A percentile compares a stretch with the other conserved stretches of the same genome.
phyloP scores from a whole-genome alignment of 352 stramenopile genomes.

The Phytopythium chamaehyphon region DNA sequence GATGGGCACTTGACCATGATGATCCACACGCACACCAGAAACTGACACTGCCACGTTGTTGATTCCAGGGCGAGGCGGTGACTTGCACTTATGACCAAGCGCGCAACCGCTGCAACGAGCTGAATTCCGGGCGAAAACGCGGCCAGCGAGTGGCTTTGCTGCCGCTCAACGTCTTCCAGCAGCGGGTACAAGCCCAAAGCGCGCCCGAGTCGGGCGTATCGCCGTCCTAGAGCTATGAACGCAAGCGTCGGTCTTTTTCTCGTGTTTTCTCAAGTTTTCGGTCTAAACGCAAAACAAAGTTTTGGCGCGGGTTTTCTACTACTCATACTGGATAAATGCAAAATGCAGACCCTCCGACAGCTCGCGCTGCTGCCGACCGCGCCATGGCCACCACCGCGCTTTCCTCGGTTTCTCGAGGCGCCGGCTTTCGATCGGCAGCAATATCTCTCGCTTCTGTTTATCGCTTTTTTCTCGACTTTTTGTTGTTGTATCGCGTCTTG shows the following conservation, averaged over 20 bases:
- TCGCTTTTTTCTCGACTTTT: background rate
- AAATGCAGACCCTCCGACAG: no score
- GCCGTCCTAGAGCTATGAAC: background rate
- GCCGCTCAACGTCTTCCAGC: conserved; percentile 35
- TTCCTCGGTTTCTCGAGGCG: no score
- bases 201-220: background rate
- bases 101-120: conserved; percentile 29
- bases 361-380: no score
- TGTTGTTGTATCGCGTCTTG: background rate
- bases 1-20: background rate
- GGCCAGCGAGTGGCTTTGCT: conserved; percentile 46
- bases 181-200: conserved; percentile 15
- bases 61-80: conserved; percentile 29
- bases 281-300: conserved; percentile 7
- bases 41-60: no score
- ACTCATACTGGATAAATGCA: no score
- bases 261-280: background rate
- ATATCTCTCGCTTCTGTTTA: background rate
- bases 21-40: no score
- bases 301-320: conserved; percentile 7
- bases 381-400: no score
- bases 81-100: conserved; percentile 55
- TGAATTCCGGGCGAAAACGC: conserved; percentile 45
- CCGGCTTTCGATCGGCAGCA: no score
- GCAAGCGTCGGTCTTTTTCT: background rate